These are phyloP conservation scores for Magnolia kwangsiensis DNA, from an alignment of 164 flowering plant species.

Conservation along the genomic window DNA sequence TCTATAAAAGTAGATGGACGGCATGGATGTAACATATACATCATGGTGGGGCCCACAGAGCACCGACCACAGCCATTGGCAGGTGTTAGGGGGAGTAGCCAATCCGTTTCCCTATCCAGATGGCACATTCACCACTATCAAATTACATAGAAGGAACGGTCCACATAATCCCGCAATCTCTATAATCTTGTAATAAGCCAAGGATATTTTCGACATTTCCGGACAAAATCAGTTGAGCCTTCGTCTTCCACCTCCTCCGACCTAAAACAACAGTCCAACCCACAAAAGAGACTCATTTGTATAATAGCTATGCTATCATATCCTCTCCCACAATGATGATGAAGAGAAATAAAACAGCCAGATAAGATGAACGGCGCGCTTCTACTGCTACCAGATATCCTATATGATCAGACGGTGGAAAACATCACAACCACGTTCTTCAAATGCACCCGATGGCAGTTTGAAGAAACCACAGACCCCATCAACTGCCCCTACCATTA, in stretches of 20 bases:
- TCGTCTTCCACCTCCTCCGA: slow-evolving; percentile 19
- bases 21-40: no score
- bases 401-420: slow-evolving; percentile 24
- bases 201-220: background rate
- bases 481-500: slow-evolving; percentile 50
- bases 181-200: no score
- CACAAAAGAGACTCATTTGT: background rate
- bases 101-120: background rate
- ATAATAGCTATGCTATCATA: background rate
- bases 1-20: no score
- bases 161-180: background rate
- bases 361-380: slow-evolving; percentile 17
- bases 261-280: slow-evolving; percentile 19
- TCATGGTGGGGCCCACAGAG: no score
- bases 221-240: slow-evolving; percentile 20
- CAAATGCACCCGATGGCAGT: slow-evolving; percentile 53
- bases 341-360: background rate
- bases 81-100: no score
- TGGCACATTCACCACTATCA: background rate
- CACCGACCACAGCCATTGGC: no score
- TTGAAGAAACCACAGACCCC: slow-evolving; percentile 52
- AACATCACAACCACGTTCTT: slow-evolving; percentile 35
- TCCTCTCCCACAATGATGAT: background rate
- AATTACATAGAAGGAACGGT: background rate
- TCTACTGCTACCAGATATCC: background rate